phyloP scores from a whole-genome alignment of 176 grass and related monocot species.

The Eleusine indica region DNA sequence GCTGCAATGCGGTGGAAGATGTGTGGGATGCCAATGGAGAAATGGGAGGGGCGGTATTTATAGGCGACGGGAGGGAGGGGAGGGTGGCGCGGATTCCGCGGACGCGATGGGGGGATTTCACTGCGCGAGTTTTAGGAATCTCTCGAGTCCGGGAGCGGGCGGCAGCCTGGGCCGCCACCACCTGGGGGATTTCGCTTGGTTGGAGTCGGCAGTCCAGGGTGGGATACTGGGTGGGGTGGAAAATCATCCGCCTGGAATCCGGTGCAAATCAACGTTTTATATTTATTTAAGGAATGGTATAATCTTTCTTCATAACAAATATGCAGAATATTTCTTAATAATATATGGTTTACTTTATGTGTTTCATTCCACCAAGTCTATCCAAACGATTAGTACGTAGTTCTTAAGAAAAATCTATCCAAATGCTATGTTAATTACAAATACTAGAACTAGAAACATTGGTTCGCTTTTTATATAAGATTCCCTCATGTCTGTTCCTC shows the following conservation, averaged over 20 bases:
- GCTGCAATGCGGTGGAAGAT: neutral
- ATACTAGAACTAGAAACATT: too few relatives aligned
- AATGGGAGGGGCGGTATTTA: slow-evolving; percentile 36
- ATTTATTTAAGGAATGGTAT: neutral
- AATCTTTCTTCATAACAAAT: neutral
- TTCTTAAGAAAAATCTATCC: too few relatives aligned
- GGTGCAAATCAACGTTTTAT: neutral
- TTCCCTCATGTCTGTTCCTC: neutral
- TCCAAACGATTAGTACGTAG: neutral
- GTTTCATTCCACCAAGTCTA: neutral
- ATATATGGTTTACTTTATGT: neutral
- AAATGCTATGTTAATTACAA: too few relatives aligned
- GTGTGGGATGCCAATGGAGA: neutral
- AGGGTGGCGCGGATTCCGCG: neutral
- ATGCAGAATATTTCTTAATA: neutral
- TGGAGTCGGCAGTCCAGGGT: neutral
- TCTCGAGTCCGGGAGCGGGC: slow-evolving; percentile 39
- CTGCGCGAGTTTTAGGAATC: slow-evolving; percentile 10
- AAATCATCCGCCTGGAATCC: neutral
- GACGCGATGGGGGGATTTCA: neutral
- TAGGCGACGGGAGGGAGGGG: slow-evolving; percentile 7
- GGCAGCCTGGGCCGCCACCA: neutral
- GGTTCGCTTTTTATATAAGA: neutral
- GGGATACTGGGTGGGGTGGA: neutral
- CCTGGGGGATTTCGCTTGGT: neutral